Evolutionary conservation across 148 eudicot species (phyloP), one percentile per base, ranked within the genome.

Genomic region (Talinum fruticosum): DNA sequence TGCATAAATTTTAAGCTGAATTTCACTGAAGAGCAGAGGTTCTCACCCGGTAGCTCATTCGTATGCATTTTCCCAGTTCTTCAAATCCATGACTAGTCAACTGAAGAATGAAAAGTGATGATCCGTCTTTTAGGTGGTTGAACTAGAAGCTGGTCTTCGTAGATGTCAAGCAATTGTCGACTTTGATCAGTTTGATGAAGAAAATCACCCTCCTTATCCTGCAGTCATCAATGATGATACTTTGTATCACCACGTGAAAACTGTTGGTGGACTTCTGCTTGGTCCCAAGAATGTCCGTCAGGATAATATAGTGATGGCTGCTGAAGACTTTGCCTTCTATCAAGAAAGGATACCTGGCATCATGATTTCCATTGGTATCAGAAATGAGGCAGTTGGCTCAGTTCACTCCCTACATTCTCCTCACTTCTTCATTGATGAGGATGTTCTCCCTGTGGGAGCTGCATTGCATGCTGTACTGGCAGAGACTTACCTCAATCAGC

Each of bases 311-410:
- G 80, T 87, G 15, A 90, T 93, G 98, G 97, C 94, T 5, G 91
- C 91, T 34, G 98, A 93, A 78, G 98, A 93, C 72, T 93, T 93
- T 53, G 85, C 98, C 23, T 91, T 91, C 85, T 91, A 93, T 76
- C 91, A 90, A 61, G 85, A 91, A 80, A 68, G 47, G 85, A 88
- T 94, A 66, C 94, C 94, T 0, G 97, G 97, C 66, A 78, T 77
- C 7, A 78, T 94, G 76, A 72, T 92, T 61, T 65, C 68, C 65
- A 82, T 94, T 14, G 94, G 98, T 59, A 89, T 90, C 6, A 85
- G 90, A 75, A 94, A 92, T 71, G 90, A 90, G 73, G 59, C 26
- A 29, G 35, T 88, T n/a, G 90, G 93, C 21, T 85, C 94, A 2
- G 21, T 90, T 75, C 85, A 87, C 81, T 78, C 87, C 51, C 90